Evolutionary conservation across 805 yeast genomes (phyloP).

Genomic region (Teunomyces stri): DNA sequence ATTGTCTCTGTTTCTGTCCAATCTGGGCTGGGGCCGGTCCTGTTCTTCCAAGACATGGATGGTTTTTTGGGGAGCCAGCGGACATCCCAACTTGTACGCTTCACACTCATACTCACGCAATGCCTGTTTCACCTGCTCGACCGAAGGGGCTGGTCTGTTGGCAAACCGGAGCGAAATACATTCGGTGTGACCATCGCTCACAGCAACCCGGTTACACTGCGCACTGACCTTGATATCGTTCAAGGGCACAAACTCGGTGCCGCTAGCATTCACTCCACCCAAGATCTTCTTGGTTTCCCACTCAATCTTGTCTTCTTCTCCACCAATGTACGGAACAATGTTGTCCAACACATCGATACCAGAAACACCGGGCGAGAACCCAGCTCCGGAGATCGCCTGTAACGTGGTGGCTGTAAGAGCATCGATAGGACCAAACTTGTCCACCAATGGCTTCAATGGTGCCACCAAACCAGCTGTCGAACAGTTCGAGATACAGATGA

Average conservation of each 20-base stretch:
- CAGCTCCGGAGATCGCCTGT: conserved; percentile 98
- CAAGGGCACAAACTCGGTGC: conserved; percentile 55
- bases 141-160: conserved; percentile 78
- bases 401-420: conserved; percentile 84
- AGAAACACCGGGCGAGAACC: conserved; percentile 96
- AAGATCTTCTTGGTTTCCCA: conserved; percentile 97
- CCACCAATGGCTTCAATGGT: conserved; percentile 91
- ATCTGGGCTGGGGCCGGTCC: conserved; percentile 96
- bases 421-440: conserved; percentile 86
- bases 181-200: conserved; percentile 96
- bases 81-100: conserved; percentile 75
- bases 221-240: conserved; percentile 86
- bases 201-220: conserved; percentile 95
- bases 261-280: conserved; percentile 57
- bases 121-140: conserved; percentile 72
- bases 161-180: conserved; percentile 85
- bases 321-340: conserved; percentile 89
- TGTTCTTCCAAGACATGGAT: conserved; percentile 87
- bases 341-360: conserved; percentile 94
- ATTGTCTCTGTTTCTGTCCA: conserved; percentile 91
- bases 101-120: conserved; percentile 78
- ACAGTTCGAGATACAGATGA: conserved; percentile 95
- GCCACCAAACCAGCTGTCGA: conserved; percentile 98
- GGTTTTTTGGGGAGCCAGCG: conserved; percentile 89
- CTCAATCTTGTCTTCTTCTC: conserved; percentile 98